phyloP scores from a whole-genome alignment of 2,329 filamentous ascomycete genomes.

The Ceratocystiopsis brevicomis region DNA sequence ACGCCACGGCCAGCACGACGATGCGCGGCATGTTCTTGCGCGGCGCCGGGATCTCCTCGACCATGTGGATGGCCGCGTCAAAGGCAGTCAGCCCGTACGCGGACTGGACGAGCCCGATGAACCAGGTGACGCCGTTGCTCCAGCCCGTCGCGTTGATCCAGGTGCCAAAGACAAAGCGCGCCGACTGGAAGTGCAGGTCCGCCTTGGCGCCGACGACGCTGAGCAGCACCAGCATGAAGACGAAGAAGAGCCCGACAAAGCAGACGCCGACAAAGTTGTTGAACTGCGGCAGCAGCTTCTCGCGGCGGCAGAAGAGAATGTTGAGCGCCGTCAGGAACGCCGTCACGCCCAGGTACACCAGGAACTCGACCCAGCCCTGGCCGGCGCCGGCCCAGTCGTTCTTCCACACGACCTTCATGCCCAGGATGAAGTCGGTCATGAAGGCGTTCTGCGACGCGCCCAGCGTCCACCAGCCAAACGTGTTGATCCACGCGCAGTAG shows the following conservation, averaged over 20 bases:
- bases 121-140: constrained; percentile 15
- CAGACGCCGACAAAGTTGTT: constrained; percentile 38
- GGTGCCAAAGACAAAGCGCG: constrained; percentile 13
- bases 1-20: constrained; percentile 15
- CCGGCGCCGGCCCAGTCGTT: constrained; percentile 6
- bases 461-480: constrained; percentile 9
- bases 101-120: constrained; percentile 17
- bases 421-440: constrained; percentile 7
- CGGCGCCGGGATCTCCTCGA: constrained; percentile 18
- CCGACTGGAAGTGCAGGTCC: constrained; percentile 10
- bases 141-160: constrained; percentile 17
- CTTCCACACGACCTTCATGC: constrained; percentile 8
- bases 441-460: constrained; percentile 8
- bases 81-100: constrained; percentile 15
- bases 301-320: constrained; percentile 24
- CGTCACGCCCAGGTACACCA: constrained; percentile 29
- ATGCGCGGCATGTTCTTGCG: constrained; percentile 15
- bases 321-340: constrained; percentile 13
- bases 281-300: constrained; percentile 28
- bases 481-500: constrained; percentile 9
- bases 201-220: constrained; percentile 5
- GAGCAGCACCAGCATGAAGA: constrained; percentile 15
- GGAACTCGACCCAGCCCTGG: constrained; percentile 17
- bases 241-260: constrained; percentile 16
- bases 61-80: constrained; percentile 19